Evolutionary conservation across 2,329 filamentous ascomycete genomes (phyloP), one percentile per base, ranked within the genome.

Genomic region (Aureobasidium melanogenum): DNA sequence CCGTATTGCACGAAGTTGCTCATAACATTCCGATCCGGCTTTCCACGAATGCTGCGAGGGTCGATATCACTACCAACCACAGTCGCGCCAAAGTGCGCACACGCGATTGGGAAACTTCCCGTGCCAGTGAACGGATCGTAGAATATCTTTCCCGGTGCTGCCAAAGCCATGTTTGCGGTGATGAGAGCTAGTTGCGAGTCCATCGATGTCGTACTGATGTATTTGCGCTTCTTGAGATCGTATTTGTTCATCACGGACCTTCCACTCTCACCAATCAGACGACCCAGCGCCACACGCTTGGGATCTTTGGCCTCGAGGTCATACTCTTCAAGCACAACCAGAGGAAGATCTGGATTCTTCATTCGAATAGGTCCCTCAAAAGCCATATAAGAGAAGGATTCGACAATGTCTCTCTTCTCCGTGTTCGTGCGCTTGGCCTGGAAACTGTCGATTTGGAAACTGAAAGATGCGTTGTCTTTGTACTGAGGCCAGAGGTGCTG

Each of bases 181-280:
- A 99, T 79, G 0, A 99, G 81, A 14, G 91, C 89, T 46, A 99
- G 80, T 73, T 97, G 94, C 0, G 93, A 89, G 71, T 99, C 94
- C 94, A 99, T 97, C 48, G 89, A 94, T 0, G 94, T 99, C 0
- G 93, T 97, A 67, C 88, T 91, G 68, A 99, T 97, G 71, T 99
- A 99, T 41, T 83, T 82, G 30, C 94, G 81, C 75, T 96, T 96
- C 79, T 99, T 99, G 24, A 99, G 80, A 72, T 96, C 91, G 69
- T 92, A 95, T 26, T 82, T 88, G 38, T 83, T 78, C 34, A 89
- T 80, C 5, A 87, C 79, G 58, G 88, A 84, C 47, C 93, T 82
- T 3, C 82, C 83, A 2, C 88, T 87, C 14, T 77, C 76, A 1
- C 80, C 86, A 26, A 97, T 72, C 61, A 84, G 83, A 9, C 91